Evolutionary conservation across 2,329 filamentous ascomycete genomes (phyloP).

Genomic region (Clonostachys solani): DNA sequence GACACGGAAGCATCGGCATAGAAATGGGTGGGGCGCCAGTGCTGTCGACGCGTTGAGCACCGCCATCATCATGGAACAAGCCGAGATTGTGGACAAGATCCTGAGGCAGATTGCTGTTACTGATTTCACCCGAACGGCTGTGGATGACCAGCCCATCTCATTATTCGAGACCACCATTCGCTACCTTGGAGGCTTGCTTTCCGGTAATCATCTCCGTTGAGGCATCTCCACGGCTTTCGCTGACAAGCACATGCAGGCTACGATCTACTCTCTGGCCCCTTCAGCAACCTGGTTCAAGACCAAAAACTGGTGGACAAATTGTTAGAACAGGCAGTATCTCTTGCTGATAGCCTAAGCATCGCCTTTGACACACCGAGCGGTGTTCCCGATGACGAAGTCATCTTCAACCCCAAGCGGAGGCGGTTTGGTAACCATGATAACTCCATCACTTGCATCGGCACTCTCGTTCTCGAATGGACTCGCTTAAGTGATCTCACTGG

Average conservation of each 20-base stretch:
- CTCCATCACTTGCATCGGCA: constrained; percentile 68
- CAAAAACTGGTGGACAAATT: constrained; percentile 48
- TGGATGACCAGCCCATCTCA: constrained; percentile 50
- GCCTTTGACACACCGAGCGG: constrained; percentile 75
- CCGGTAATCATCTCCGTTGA: constrained; percentile 16
- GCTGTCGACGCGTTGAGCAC: constrained; percentile 79
- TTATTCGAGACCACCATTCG: constrained; percentile 70
- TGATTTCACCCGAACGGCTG: constrained; percentile 59
- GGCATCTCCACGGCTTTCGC: constrained; percentile 24
- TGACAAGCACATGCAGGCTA: constrained; percentile 37
- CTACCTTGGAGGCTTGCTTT: constrained; percentile 64
- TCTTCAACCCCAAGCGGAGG: constrained; percentile 48
- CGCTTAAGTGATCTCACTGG: constrained; percentile 72
- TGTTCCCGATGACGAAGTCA: constrained; percentile 66
- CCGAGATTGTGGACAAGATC: constrained; percentile 64
- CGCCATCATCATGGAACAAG: constrained; percentile 71
- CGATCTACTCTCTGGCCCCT: constrained; percentile 65
- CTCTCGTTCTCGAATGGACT: constrained; percentile 80
- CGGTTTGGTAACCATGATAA: constrained; percentile 57
- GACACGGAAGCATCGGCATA: constrained; percentile 20
- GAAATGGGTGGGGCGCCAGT: constrained; percentile 81
- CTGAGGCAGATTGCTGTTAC: constrained; percentile 66
- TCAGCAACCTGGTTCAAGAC: constrained; percentile 39
- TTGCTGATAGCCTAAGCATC: constrained; percentile 69
- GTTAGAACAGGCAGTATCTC: constrained; percentile 57